Evolutionary conservation across 768 basidiomycete genomes (phyloP).

Genomic region (Tephrocybe sp.): DNA sequence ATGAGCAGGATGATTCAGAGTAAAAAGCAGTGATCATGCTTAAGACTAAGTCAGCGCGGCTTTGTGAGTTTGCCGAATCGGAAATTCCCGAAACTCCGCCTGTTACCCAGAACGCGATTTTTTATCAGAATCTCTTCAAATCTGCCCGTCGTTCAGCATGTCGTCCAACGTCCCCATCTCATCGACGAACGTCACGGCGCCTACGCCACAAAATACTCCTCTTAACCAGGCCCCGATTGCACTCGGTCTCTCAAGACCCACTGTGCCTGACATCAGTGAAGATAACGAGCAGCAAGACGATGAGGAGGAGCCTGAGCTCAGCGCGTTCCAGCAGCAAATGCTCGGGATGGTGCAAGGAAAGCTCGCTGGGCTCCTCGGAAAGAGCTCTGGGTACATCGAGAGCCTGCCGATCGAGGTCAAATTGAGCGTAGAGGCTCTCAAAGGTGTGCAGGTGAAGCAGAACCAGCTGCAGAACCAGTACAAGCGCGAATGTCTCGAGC

Average conservation of each 20-base stretch:
- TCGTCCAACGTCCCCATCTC: conserved; percentile 68
- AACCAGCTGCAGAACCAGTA: conserved; percentile 89
- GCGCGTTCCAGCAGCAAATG: conserved; percentile 58
- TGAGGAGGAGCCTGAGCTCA: conserved; percentile 37
- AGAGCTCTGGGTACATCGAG: conserved; percentile 95
- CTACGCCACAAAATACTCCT: conserved; percentile 93
- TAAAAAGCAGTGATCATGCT: too few species aligned
- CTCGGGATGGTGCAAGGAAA: conserved; percentile 86
- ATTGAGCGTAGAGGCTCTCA: conserved; percentile 85
- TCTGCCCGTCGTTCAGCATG: conserved; percentile 38
- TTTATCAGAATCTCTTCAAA: conserved; percentile 15
- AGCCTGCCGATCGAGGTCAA: conserved; percentile 77
- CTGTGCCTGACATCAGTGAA: conserved; percentile 85
- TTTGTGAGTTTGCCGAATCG: not conserved
- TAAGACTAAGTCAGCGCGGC: too few species aligned
- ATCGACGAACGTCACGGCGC: conserved; percentile 64
- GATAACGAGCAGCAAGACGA: conserved; percentile 72
- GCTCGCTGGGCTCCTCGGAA: conserved; percentile 82
- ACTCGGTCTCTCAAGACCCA: conserved; percentile 76
- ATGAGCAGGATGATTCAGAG: too few species aligned
- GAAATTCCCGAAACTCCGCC: conserved; percentile 19
- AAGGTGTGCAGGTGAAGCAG: conserved; percentile 92
- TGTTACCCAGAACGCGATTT: conserved; percentile 11
- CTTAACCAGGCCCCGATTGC: conserved; percentile 79
- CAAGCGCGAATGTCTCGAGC: conserved; percentile 91